These are phyloP conservation scores for Acer saccharum DNA, from an alignment of 345 rosid species.

Conservation along the genomic window DNA sequence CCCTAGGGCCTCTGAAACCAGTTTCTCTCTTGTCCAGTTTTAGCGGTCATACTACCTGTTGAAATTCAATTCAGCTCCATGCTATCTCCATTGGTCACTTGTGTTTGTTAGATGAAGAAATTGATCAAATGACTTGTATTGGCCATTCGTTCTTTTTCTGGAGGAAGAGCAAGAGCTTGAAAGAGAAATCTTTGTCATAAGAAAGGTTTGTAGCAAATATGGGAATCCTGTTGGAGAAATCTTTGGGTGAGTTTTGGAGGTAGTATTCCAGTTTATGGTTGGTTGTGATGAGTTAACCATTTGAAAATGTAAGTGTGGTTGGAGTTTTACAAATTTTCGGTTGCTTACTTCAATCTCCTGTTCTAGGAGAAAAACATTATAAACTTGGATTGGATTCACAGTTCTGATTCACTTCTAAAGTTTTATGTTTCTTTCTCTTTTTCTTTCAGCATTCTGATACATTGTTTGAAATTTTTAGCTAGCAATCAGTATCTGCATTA, in stretches of 20 bases:
- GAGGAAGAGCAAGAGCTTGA: background rate
- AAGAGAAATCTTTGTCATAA: background rate
- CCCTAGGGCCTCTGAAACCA: background rate
- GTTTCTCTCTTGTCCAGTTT: background rate
- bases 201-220: background rate
- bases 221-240: background rate
- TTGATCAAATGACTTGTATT: background rate
- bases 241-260: background rate
- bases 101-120: background rate
- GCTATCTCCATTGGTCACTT: background rate
- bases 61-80: conserved; percentile 2
- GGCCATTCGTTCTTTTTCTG: background rate
- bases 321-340: too few relatives aligned
- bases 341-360: background rate
- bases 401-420: background rate
- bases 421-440: background rate
- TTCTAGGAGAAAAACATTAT: background rate
- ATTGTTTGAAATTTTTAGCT: background rate
- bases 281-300: background rate
- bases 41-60: background rate
- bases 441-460: background rate
- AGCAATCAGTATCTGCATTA: background rate
- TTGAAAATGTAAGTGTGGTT: background rate
- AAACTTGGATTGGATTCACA: background rate
- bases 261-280: background rate